Evolutionary conservation across 805 yeast species (phyloP).

Genomic region (Saccharomyces eubayanus): DNA sequence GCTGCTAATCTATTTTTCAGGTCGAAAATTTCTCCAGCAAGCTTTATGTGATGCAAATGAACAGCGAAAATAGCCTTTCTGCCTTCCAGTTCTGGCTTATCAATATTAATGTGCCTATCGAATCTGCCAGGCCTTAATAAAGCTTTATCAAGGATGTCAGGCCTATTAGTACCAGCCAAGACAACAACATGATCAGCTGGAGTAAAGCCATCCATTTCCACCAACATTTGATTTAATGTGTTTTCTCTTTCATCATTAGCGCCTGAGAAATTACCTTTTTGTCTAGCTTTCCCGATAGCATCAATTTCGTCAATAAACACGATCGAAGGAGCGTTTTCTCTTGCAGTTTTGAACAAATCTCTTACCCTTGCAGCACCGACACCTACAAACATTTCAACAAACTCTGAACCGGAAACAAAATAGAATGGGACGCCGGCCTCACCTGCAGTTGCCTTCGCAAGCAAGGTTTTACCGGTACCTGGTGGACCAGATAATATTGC

Average conservation of each 20-base stretch:
- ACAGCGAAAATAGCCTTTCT: slow-evolving; percentile 88
- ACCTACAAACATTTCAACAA: slow-evolving; percentile 98
- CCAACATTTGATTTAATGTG: slow-evolving; percentile 88
- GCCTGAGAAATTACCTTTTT: slow-evolving; percentile 62
- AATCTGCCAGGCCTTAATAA: slow-evolving; percentile 95
- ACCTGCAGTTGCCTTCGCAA: slow-evolving; percentile 98
- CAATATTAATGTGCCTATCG: slow-evolving; percentile 86
- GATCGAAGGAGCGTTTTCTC: slow-evolving; percentile 90
- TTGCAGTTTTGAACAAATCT: slow-evolving; percentile 84
- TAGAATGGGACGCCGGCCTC: slow-evolving; percentile 97
- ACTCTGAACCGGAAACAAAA: slow-evolving; percentile 94
- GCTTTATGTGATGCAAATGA: slow-evolving; percentile 65
- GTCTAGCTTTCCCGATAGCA: slow-evolving; percentile 94
- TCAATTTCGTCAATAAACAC: slow-evolving; percentile 98
- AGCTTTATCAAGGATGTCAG: slow-evolving; percentile 89
- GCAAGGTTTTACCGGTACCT: slow-evolving; percentile 95
- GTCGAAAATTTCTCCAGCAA: slow-evolving; percentile 43
- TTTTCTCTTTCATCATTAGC: slow-evolving; percentile 96
- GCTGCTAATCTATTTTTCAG: slow-evolving; percentile 88
- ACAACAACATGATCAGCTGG: slow-evolving; percentile 90
- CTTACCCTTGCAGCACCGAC: slow-evolving; percentile 98
- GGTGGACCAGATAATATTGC: slow-evolving; percentile 97
- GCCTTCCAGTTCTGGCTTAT: slow-evolving; percentile 91
- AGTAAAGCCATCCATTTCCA: slow-evolving; percentile 97
- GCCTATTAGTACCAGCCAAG: slow-evolving; percentile 93